A percentile compares a stretch with the other conserved stretches of the same genome.
These are phyloP conservation scores for Saturnispora kantuleensis DNA, from an alignment of 805 yeast species.

Conservation along the genomic window DNA sequence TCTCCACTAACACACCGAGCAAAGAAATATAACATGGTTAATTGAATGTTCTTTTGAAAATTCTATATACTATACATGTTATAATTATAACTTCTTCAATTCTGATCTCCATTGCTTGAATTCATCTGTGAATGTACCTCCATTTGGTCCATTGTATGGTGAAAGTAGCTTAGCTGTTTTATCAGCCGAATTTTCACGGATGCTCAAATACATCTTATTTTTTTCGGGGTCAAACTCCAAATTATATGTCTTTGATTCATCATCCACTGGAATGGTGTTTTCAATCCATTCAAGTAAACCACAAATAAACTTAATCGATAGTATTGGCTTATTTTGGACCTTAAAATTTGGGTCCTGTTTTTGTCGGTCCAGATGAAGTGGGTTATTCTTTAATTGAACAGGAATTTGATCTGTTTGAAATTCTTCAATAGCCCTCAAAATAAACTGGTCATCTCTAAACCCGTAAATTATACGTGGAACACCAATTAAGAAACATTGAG, in stretches of 20 bases:
- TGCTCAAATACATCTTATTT: slow-evolving; percentile 38
- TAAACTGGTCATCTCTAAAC: slow-evolving; percentile 64
- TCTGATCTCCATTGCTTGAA: slow-evolving; percentile 47
- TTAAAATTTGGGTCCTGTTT: slow-evolving; percentile 29
- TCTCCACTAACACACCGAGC: no score
- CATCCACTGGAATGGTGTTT: slow-evolving; percentile 39
- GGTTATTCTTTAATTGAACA: slow-evolving; percentile 44
- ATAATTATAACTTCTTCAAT: slow-evolving; percentile 3
- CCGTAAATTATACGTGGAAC: slow-evolving; percentile 77
- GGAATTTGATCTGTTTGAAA: slow-evolving; percentile 76
- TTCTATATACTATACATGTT: no score
- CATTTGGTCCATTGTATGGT: slow-evolving; percentile 26
- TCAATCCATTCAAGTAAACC: slow-evolving; percentile 74
- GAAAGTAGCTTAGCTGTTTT: slow-evolving; percentile 23
- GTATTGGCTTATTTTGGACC: slow-evolving; percentile 55
- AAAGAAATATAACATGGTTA: no score
- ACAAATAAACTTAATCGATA: slow-evolving; percentile 78
- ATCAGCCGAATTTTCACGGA: slow-evolving; percentile 35
- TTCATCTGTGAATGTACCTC: slow-evolving; percentile 36
- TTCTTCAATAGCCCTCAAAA: slow-evolving; percentile 63
- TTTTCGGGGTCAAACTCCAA: slow-evolving; percentile 44
- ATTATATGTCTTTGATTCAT: slow-evolving; percentile 42
- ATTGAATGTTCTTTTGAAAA: no score
- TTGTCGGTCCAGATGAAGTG: slow-evolving; percentile 23
- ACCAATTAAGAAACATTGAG: slow-evolving; percentile 85